Evolutionary conservation across 2,329 filamentous ascomycete genomes (phyloP).

Genomic region (Huntiella moniliformis): DNA sequence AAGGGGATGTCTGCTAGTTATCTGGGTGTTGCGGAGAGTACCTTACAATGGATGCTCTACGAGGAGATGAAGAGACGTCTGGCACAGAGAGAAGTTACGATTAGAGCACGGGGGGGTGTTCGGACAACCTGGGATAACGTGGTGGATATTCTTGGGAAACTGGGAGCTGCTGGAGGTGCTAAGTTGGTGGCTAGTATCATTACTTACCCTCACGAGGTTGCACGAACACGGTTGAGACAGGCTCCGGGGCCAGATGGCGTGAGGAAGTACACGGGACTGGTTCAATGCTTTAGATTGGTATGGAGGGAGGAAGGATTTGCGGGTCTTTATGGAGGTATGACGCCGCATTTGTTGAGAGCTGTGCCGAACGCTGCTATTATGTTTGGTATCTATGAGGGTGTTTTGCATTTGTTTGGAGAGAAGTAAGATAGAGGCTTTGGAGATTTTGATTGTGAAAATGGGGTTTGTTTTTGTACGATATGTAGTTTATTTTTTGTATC

Average conservation of each 20-base stretch:
- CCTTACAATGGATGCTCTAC: constrained; percentile 85
- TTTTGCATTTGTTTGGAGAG: constrained; percentile 28
- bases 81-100: constrained; percentile 40
- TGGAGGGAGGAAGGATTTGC: constrained; percentile 77
- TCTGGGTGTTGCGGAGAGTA: constrained; percentile 74
- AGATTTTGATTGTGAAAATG: background rate
- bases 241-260: constrained; percentile 50
- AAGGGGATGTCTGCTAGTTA: constrained; percentile 84
- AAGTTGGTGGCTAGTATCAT: constrained; percentile 71
- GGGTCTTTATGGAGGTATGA: constrained; percentile 75
- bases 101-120: constrained; percentile 37
- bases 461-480: background rate
- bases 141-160: constrained; percentile 61
- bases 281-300: constrained; percentile 75
- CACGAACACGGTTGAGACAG: constrained; percentile 68
- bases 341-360: constrained; percentile 75
- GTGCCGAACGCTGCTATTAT: constrained; percentile 90
- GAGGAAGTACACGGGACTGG: constrained; percentile 71
- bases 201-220: constrained; percentile 86
- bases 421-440: background rate
- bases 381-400: constrained; percentile 70
- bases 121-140: constrained; percentile 55
- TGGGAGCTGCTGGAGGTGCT: constrained; percentile 60
- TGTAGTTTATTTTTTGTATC: background rate
- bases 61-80: constrained; percentile 76